Conservation (phyloP, 1,284 basidiomycete genomes). For the Ustilago shanxiensis region DNA sequence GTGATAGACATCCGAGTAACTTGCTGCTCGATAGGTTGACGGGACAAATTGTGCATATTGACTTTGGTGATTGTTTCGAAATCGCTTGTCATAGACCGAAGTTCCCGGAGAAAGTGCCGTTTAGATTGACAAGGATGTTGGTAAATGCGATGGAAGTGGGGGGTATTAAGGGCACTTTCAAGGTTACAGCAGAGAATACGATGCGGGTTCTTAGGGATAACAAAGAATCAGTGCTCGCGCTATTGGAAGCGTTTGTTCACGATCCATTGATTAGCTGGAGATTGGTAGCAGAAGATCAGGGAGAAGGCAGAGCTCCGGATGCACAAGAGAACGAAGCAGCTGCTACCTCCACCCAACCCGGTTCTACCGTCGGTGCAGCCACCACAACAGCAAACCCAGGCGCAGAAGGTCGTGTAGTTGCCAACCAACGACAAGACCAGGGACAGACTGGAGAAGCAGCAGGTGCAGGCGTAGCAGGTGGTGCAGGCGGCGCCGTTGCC, state of each 20-base stretch:
- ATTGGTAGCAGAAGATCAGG: conserved; percentile 59
- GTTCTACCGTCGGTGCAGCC: conserved; percentile 7
- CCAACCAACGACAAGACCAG: conserved; percentile 19
- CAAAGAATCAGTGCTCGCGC: conserved; percentile 97
- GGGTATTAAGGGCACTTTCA: conserved; percentile 97
- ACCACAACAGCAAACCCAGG: conserved; percentile 20
- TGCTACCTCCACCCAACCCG: conserved; percentile 6
- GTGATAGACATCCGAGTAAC: conserved; percentile 98
- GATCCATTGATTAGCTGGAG: conserved; percentile 76
- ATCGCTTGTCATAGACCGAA: conserved; percentile 80
- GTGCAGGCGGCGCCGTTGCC: conserved; percentile 12
- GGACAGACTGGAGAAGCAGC: not conserved
- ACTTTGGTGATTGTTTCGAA: conserved; percentile 78
- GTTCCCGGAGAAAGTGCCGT: conserved; percentile 98
- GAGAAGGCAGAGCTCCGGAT: conserved; percentile 60
- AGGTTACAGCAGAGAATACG: conserved; percentile 94
- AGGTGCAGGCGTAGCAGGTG: not conserved
- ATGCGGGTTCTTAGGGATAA: conserved; percentile 97
- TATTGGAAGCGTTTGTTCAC: conserved; percentile 85
- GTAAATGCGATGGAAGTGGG: conserved; percentile 98
- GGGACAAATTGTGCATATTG: conserved; percentile 96
- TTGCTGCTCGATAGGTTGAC: conserved; percentile 90
- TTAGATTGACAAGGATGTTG: conserved; percentile 97
- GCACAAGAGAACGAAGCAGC: conserved; percentile 63
- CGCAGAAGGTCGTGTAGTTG: conserved; percentile 1